phyloP scores from a whole-genome alignment of 805 yeast genomes.

The Gaillardinia entomophila region DNA sequence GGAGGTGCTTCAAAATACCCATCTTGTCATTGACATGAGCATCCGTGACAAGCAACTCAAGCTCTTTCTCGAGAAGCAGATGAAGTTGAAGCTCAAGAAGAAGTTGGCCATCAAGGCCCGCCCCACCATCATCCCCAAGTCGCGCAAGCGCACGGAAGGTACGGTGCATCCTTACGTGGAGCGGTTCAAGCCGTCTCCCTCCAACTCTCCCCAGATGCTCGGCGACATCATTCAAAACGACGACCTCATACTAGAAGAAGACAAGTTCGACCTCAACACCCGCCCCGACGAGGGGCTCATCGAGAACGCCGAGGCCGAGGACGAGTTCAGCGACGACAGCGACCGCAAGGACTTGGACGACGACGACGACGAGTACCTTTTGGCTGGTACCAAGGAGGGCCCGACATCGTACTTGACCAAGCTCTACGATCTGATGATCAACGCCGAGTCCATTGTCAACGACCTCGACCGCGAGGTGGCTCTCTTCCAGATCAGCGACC shows the following conservation, averaged over 20 bases:
- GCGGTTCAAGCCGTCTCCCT: conserved; percentile 28
- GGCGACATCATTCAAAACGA: conserved; percentile 28
- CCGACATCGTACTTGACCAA: conserved; percentile 12
- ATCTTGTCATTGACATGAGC: conserved; percentile 63
- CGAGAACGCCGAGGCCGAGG: conserved; percentile 12
- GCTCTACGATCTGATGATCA: conserved; percentile 28
- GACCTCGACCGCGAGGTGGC: conserved; percentile 30
- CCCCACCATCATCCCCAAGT: conserved; percentile 29
- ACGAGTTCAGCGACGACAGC: conserved; percentile 19
- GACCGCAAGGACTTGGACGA: conserved; percentile 7
- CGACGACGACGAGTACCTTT: conserved; percentile 5
- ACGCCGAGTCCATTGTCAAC: conserved; percentile 27
- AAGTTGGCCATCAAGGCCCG: conserved; percentile 22
- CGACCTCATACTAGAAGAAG: conserved; percentile 25
- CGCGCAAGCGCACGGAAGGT: conserved; percentile 15
- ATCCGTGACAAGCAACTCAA: conserved; percentile 37
- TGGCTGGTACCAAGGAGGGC: conserved; percentile 1
- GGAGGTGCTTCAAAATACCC: conserved; percentile 66
- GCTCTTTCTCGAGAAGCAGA: conserved; percentile 28
- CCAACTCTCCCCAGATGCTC: conserved; percentile 36
- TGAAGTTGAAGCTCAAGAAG: conserved; percentile 26
- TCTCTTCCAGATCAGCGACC: conserved; percentile 25
- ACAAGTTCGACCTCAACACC: conserved; percentile 26
- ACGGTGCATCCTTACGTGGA: conserved; percentile 9
- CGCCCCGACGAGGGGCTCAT: conserved; percentile 16